A percentile compares a stretch with the other conserved stretches of the same genome.
phyloP scores from a whole-genome alignment of 2,329 filamentous ascomycete species.

The Xylaria sp. region DNA sequence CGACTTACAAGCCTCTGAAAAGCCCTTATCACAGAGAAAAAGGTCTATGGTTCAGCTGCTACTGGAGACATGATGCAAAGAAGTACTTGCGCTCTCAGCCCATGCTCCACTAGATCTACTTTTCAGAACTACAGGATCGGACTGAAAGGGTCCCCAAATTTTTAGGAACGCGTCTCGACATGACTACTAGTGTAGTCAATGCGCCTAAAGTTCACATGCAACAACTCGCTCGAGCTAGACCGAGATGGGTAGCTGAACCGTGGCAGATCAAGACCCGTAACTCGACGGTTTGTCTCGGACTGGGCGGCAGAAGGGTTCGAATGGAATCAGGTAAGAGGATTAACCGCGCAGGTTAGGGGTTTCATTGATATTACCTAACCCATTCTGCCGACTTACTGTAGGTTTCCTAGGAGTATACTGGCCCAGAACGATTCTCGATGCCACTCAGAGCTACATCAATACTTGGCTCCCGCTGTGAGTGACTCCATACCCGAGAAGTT shows the following conservation, averaged over 20 bases:
- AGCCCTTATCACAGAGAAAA: not conserved
- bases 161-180: not conserved
- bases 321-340: not conserved
- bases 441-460: not conserved
- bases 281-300: not conserved
- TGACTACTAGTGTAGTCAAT: slow-evolving; percentile 3
- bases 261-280: slow-evolving; percentile 1
- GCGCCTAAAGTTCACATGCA: not conserved
- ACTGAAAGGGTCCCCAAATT: not conserved
- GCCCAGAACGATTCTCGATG: not conserved
- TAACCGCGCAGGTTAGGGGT: not conserved
- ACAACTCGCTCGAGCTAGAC: slow-evolving; percentile 10
- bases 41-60: not conserved
- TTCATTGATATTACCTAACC: not conserved
- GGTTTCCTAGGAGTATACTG: not conserved
- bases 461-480: not conserved
- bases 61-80: slow-evolving; percentile 8
- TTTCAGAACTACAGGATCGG: slow-evolving; percentile 6
- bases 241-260: slow-evolving; percentile 24
- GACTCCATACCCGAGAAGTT: not conserved
- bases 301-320: not conserved
- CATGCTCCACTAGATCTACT: slow-evolving; percentile 8
- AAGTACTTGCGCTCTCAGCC: not conserved
- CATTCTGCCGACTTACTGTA: not conserved
- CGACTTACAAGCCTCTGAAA: slow-evolving; percentile 8